These are phyloP conservation scores for Coffea canephora DNA, from an alignment of 257 asterid genomes.

Conservation along the genomic window DNA sequence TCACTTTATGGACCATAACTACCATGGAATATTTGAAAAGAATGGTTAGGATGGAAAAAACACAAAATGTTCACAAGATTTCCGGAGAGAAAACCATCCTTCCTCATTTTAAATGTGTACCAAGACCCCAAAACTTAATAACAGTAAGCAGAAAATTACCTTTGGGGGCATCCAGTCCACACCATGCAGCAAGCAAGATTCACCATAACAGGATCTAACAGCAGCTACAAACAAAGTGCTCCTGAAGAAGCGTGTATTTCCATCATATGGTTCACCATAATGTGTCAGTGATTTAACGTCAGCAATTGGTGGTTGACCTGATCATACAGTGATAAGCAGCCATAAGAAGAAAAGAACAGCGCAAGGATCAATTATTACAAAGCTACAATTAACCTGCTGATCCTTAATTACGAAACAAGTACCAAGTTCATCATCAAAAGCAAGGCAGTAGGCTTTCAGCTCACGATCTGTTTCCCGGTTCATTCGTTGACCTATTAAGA, in stretches of 20 bases:
- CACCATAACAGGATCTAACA: slow-evolving; percentile 93
- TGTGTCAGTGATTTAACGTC: slow-evolving; percentile 88
- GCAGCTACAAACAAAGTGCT: slow-evolving; percentile 98
- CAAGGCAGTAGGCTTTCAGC: slow-evolving; percentile 91
- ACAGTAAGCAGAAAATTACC: slow-evolving; percentile 34
- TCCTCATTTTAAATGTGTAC: not conserved
- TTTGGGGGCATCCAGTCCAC: slow-evolving; percentile 99
- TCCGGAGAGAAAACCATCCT: not conserved
- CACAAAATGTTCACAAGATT: not conserved
- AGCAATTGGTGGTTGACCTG: slow-evolving; percentile 77
- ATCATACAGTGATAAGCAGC: slow-evolving; percentile 19
- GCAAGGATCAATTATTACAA: slow-evolving; percentile 5
- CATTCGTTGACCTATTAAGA: slow-evolving; percentile 89
- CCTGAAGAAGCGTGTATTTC: slow-evolving; percentile 91
- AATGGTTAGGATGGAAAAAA: not conserved
- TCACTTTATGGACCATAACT: not conserved
- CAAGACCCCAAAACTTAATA: not conserved
- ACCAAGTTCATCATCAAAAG: slow-evolving; percentile 90
- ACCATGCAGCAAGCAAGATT: slow-evolving; percentile 97
- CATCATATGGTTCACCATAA: slow-evolving; percentile 96
- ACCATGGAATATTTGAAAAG: not conserved
- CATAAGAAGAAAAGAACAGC: not conserved
- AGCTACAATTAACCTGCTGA: slow-evolving; percentile 7
- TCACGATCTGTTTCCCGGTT: slow-evolving; percentile 93
- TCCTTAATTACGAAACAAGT: slow-evolving; percentile 8